Conservation (phyloP, 495 filamentous ascomycete species). For the Xylaria telfairii region DNA sequence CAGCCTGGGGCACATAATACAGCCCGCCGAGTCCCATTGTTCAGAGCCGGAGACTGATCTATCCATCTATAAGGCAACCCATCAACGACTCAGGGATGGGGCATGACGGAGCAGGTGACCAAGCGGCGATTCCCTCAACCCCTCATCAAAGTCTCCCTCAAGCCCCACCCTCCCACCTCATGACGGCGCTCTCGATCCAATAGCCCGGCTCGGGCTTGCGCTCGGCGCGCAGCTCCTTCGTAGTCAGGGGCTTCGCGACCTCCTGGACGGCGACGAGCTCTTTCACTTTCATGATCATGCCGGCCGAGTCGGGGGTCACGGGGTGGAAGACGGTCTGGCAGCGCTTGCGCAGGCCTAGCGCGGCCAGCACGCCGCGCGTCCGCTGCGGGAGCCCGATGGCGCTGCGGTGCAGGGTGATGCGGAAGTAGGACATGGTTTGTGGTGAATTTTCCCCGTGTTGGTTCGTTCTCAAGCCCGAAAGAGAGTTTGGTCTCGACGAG, state of each 20-base stretch:
- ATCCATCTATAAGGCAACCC: background rate
- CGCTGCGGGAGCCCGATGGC: slow-evolving; percentile 89
- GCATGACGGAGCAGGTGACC: background rate
- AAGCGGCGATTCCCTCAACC: background rate
- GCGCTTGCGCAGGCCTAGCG: slow-evolving; percentile 88
- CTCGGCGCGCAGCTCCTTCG: slow-evolving; percentile 73
- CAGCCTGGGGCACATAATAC: background rate
- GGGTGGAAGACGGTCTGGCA: slow-evolving; percentile 91
- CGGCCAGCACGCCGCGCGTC: slow-evolving; percentile 81
- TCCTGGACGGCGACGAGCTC: slow-evolving; percentile 89
- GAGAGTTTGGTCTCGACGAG: too few relatives aligned
- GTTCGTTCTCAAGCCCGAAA: background rate
- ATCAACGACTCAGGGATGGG: background rate
- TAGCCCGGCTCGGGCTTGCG: slow-evolving; percentile 85
- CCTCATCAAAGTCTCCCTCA: background rate
- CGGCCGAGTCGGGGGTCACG: slow-evolving; percentile 81
- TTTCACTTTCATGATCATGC: slow-evolving; percentile 97
- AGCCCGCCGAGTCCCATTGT: background rate
- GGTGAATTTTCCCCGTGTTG: background rate
- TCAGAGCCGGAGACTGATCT: background rate
- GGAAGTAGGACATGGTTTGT: slow-evolving; percentile 84
- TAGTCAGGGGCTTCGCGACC: slow-evolving; percentile 72
- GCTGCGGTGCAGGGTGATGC: slow-evolving; percentile 91
- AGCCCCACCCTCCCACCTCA: slow-evolving; percentile 31
- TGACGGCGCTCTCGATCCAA: slow-evolving; percentile 74